Evolutionary conservation across 2,329 filamentous ascomycete genomes (phyloP).

Genomic region (Curvularia verruculosa): DNA sequence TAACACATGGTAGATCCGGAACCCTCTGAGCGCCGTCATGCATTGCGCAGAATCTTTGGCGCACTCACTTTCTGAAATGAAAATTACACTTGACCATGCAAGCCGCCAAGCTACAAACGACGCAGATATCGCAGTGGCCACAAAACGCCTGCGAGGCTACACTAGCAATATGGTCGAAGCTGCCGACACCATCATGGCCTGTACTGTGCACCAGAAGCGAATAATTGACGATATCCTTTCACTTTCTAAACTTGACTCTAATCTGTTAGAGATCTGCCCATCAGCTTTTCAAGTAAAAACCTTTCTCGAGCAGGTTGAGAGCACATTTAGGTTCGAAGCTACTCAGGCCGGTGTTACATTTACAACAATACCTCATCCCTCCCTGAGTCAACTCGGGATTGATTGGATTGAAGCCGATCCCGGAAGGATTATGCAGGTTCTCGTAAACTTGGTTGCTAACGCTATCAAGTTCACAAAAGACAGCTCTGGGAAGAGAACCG

Average conservation of each 20-base stretch:
- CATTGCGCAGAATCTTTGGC: slow-evolving; percentile 6
- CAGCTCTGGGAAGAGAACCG: slow-evolving; percentile 13
- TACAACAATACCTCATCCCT: slow-evolving; percentile 14
- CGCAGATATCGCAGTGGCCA: not conserved
- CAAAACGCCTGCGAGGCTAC: not conserved
- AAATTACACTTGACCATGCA: not conserved
- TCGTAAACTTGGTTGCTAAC: slow-evolving; percentile 41
- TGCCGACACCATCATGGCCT: slow-evolving; percentile 32
- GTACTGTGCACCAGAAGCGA: slow-evolving; percentile 36
- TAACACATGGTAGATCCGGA: not conserved
- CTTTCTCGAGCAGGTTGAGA: slow-evolving; percentile 24
- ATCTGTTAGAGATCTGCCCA: slow-evolving; percentile 29
- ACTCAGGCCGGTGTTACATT: slow-evolving; percentile 17
- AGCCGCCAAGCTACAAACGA: not conserved
- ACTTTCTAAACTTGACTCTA: slow-evolving; percentile 23
- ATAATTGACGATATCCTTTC: slow-evolving; percentile 33
- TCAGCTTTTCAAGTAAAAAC: slow-evolving; percentile 18
- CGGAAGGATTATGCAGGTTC: slow-evolving; percentile 22
- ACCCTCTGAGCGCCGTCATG: slow-evolving; percentile 7
- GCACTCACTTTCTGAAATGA: slow-evolving; percentile 4
- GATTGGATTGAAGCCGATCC: slow-evolving; percentile 19
- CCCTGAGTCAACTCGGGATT: slow-evolving; percentile 15
- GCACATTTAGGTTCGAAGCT: slow-evolving; percentile 29
- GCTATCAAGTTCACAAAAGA: slow-evolving; percentile 39
- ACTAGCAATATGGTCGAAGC: slow-evolving; percentile 17